These are phyloP conservation scores for Rhodamnia rubescens DNA, from an alignment of 345 rosid species.

Conservation along the genomic window DNA sequence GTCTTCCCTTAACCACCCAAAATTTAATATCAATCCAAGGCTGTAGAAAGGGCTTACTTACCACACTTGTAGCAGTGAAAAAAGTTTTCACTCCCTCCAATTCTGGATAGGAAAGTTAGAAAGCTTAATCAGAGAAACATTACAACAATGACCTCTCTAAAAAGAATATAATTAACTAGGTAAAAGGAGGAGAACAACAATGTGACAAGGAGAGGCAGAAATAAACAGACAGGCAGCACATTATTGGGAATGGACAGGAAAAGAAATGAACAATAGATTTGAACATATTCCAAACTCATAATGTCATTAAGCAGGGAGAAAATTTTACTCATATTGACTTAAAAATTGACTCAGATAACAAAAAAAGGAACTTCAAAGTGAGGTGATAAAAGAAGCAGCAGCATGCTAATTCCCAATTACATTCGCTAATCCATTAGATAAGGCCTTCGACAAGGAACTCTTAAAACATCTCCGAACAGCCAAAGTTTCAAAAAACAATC, in stretches of 20 bases:
- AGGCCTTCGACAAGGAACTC: background rate
- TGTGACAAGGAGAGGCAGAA: background rate
- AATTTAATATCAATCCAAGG: background rate
- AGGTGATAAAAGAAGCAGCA: background rate
- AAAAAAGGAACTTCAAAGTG: background rate
- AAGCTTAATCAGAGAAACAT: background rate
- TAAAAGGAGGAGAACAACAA: background rate
- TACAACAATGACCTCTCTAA: background rate
- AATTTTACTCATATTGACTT: background rate
- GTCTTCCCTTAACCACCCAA: background rate
- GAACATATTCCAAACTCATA: background rate
- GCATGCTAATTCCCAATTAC: background rate
- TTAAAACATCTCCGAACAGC: background rate
- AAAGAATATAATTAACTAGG: background rate
- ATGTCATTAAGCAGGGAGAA: background rate
- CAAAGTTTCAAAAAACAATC: background rate
- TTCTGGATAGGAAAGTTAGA: slow-evolving; percentile 16
- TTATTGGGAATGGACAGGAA: background rate
- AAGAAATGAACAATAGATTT: background rate
- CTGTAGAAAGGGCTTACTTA: slow-evolving; percentile 7
- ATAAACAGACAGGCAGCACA: background rate
- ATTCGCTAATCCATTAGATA: background rate
- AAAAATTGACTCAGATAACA: background rate
- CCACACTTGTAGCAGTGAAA: slow-evolving; percentile 55
- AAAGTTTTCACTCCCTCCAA: slow-evolving; percentile 49